A percentile compares a stretch with the other conserved stretches of the same genome.
Conservation (phyloP, 352 stramenopile species). For the Phytopythium helicoides region DNA sequence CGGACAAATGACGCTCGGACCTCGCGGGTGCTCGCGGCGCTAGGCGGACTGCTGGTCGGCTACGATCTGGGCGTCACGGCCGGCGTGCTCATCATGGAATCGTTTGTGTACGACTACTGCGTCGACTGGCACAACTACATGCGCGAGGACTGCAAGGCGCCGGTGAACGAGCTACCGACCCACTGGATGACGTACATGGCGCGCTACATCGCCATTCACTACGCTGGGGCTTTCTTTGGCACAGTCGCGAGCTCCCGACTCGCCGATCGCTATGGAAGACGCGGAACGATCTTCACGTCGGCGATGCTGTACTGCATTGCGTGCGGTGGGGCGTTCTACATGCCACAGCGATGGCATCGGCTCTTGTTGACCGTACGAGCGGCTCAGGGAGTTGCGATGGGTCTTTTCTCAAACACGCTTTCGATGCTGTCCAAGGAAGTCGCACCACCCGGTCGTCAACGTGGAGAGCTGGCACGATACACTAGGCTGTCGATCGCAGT, state of each 20-base stretch:
- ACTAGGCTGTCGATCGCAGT: constrained; percentile 21
- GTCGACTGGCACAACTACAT: constrained; percentile 27
- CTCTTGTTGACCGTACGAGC: constrained; percentile 27
- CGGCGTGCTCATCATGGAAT: constrained; percentile 38
- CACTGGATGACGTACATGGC: constrained; percentile 12
- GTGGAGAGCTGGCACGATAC: constrained; percentile 12
- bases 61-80: constrained; percentile 36
- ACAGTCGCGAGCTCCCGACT: constrained; percentile 13
- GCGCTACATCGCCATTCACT: constrained; percentile 14
- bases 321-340: constrained; percentile 29
- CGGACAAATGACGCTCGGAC: neutral
- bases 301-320: constrained; percentile 35
- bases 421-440: constrained; percentile 20
- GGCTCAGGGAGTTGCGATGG: constrained; percentile 31
- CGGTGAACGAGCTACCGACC: constrained; percentile 7
- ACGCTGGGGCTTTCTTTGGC: constrained; percentile 19
- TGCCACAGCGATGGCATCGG: constrained; percentile 13
- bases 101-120: constrained; percentile 39
- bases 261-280: constrained; percentile 20
- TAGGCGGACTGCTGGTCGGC: constrained; percentile 26
- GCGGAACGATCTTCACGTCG: constrained; percentile 27
- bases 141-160: constrained; percentile 13
- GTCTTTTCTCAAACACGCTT: constrained; percentile 28
- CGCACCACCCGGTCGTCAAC: constrained; percentile 7
- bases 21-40: constrained; percentile 21